These are phyloP conservation scores for Rhynchosporium secalis DNA, from an alignment of 2,329 filamentous ascomycete genomes.

Conservation along the genomic window DNA sequence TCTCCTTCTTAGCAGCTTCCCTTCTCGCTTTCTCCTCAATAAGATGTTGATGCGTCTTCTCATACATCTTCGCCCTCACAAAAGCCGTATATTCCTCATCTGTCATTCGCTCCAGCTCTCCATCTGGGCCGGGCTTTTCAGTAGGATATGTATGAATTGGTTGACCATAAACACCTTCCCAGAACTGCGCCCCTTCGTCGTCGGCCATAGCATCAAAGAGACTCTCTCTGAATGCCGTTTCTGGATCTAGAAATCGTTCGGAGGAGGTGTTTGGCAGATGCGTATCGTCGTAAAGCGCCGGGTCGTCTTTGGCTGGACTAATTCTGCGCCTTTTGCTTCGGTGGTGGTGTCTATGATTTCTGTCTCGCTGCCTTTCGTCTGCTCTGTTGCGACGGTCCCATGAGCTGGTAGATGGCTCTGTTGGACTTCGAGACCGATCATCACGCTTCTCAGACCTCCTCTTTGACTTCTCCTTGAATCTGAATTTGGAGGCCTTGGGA, in stretches of 20 bases:
- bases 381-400: conserved; percentile 14
- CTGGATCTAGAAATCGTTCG: conserved; percentile 55
- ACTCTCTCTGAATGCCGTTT: conserved; percentile 84
- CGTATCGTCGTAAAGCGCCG: conserved; percentile 43
- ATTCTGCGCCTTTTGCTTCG: conserved; percentile 33
- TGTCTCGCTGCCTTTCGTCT: conserved; percentile 16
- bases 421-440: conserved; percentile 13
- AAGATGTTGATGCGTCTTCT: conserved; percentile 84
- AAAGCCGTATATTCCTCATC: conserved; percentile 90
- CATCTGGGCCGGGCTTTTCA: conserved; percentile 46
- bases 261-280: conserved; percentile 43
- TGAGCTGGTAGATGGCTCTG: not conserved
- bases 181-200: conserved; percentile 92
- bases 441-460: conserved; percentile 24
- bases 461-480: conserved; percentile 38
- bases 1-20: conserved; percentile 54
- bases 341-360: conserved; percentile 34
- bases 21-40: conserved; percentile 71
- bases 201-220: conserved; percentile 97
- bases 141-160: conserved; percentile 78
- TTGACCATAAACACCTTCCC: conserved; percentile 95
- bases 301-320: conserved; percentile 37
- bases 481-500: conserved; percentile 31
- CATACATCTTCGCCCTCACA: conserved; percentile 91
- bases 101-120: conserved; percentile 77